Conservation (phyloP, 2,329 filamentous ascomycete genomes). For the Aureobasidium subglaciale region DNA sequence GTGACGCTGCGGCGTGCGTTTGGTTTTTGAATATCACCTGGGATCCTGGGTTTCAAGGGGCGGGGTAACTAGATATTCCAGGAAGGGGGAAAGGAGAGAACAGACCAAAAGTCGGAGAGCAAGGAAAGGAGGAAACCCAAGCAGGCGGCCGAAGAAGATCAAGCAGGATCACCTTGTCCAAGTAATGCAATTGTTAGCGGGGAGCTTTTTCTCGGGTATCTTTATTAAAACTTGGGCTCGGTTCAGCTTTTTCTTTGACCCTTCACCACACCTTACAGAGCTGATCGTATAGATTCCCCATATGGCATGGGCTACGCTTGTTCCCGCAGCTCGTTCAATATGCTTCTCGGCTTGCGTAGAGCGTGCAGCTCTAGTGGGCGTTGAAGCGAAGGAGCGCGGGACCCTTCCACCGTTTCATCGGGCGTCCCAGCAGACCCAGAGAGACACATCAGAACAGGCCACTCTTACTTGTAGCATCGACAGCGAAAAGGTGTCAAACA, state of each 20-base stretch:
- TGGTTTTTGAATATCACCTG: background rate
- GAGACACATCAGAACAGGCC: too few relatives aligned
- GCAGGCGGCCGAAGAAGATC: background rate
- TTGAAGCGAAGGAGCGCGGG: background rate
- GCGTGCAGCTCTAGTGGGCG: background rate
- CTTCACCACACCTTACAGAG: background rate
- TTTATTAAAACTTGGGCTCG: background rate
- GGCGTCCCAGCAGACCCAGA: too few relatives aligned
- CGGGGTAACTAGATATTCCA: background rate
- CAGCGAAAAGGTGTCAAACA: background rate
- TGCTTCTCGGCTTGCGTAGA: background rate
- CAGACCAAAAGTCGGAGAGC: background rate
- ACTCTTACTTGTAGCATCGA: too few relatives aligned
- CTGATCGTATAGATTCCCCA: background rate
- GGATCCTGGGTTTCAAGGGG: background rate
- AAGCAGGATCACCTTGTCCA: background rate
- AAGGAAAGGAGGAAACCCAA: background rate
- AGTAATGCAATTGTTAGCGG: slow-evolving; percentile 7
- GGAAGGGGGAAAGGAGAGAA: background rate
- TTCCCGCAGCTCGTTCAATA: background rate
- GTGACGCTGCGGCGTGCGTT: slow-evolving; percentile 5
- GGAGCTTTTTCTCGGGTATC: background rate
- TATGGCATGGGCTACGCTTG: slow-evolving; percentile 1
- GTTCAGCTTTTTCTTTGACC: background rate
- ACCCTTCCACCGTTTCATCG: background rate